Base-by-base conservation (phyloP, 352 stramenopile species). In the Phytophthora cactorum region DNA sequence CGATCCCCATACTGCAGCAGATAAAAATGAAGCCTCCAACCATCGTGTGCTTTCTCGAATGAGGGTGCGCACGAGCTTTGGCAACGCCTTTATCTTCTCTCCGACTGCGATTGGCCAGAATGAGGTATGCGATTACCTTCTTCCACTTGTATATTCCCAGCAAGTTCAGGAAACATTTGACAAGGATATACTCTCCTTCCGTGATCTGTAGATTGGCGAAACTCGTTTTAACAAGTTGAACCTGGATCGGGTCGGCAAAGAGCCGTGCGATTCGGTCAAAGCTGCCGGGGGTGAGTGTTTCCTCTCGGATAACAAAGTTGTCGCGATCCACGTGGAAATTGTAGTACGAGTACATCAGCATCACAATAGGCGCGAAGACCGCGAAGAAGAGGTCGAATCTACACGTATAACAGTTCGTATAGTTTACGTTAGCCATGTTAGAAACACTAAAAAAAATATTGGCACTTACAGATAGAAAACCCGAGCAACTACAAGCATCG, bases 371-470 rank as follows among this genome's bases (percentile, higher is more conserved):
- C 7, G 78, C 78, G n/a, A 84, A 86, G 0, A 77, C 78, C 2
- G 74, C 75, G 34, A 86, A 86, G 61, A 86, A 86, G 17, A 86
- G 71, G 29, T 86, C 75, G 45, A 81, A 79, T 5, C 75, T 82
- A 44, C 29, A 51, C 22, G 22, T 22, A 22, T 22, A 22, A 27
- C 15, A 62, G 7, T 25, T 32, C 9, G 38, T 22, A 47, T 6
- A 34, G 14, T 1, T 27, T 14, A 14, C 10, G 15, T 59, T 51
- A 70, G 46, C 41, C 15, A 44, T 1, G n/a, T 41, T 55, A 45
- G 1, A 32, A 31, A 15, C 32, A 8, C 8, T 6, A 34, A 12
- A 1, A 15, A 27, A 50, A 7, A 31, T 32, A 7, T 43, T 43
- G 32, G 32, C 3, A 62, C 74, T 41, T 53, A 83, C 59, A 82